These are phyloP conservation scores for Mortierella sp. DNA, from an alignment of 371 early-diverging fungal genomes.

Conservation along the genomic window DNA sequence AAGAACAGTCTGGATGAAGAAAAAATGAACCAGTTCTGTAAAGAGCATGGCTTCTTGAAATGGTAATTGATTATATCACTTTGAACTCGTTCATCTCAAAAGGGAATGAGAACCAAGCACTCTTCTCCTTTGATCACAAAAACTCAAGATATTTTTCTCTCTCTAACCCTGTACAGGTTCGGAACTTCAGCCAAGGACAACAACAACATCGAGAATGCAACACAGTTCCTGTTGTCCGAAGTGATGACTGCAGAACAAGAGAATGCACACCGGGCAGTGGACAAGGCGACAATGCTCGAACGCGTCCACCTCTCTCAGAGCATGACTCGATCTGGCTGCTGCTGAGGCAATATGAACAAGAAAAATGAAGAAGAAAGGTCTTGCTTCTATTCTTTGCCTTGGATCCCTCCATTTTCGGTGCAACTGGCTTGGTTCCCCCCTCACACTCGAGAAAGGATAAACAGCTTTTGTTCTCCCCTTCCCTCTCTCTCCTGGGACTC, in stretches of 20 bases:
- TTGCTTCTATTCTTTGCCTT: background rate
- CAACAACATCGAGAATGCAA: slow-evolving; percentile 72
- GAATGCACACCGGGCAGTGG: slow-evolving; percentile 18
- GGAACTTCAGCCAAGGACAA: slow-evolving; percentile 76
- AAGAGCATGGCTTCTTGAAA: slow-evolving; percentile 60
- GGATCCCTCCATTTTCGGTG: too few relatives aligned
- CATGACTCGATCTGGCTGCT: slow-evolving; percentile 37
- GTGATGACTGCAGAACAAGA: slow-evolving; percentile 50
- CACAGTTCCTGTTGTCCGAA: slow-evolving; percentile 60
- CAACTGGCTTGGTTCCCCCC: too few relatives aligned
- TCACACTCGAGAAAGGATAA: too few relatives aligned
- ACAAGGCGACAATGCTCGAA: slow-evolving; percentile 27
- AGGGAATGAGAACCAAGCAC: too few relatives aligned
- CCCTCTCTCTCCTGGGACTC: too few relatives aligned
- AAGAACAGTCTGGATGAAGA: slow-evolving; percentile 12
- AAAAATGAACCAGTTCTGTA: slow-evolving; percentile 59
- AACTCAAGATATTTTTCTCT: too few relatives aligned
- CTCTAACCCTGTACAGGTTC: slow-evolving; percentile 54
- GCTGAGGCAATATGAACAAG: too few relatives aligned
- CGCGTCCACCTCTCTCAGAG: slow-evolving; percentile 34
- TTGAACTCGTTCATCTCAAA: background rate
- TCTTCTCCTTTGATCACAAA: too few relatives aligned
- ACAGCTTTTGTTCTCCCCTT: too few relatives aligned
- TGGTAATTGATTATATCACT: slow-evolving; percentile 53
- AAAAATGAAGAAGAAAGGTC: too few relatives aligned